Evolutionary conservation across 2,329 filamentous ascomycete genomes (phyloP).

Genomic region (Scopulariopsis brevicaulis): DNA sequence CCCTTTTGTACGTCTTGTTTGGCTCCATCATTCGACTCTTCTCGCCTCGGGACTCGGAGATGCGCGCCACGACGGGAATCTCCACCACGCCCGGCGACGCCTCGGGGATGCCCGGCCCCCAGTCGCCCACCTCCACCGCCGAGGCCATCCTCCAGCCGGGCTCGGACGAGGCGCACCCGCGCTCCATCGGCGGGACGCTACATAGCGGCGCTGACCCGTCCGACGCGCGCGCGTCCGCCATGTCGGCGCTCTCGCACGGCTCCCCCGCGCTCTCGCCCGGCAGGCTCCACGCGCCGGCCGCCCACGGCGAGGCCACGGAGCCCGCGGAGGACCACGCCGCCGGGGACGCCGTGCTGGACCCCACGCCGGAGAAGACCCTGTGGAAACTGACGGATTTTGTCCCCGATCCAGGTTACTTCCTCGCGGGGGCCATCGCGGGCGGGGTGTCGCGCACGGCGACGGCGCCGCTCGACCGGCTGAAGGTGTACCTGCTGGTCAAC

Average conservation of each 20-base stretch:
- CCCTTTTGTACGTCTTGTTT: constrained; percentile 63
- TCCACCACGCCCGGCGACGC: neutral
- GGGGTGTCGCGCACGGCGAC: constrained; percentile 92
- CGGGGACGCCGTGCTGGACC: constrained; percentile 22
- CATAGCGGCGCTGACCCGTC: neutral
- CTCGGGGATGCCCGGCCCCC: neutral
- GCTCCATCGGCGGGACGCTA: neutral
- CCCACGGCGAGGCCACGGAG: neutral
- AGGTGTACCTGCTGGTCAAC: constrained; percentile 94
- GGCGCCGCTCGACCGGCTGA: constrained; percentile 89
- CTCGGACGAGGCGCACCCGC: neutral
- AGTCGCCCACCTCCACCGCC: neutral
- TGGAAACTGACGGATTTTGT: constrained; percentile 53
- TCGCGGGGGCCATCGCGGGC: constrained; percentile 89
- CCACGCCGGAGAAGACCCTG: constrained; percentile 9
- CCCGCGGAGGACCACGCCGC: constrained; percentile 9
- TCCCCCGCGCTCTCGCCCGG: neutral
- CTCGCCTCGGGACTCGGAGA: constrained; percentile 5
- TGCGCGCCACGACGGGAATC: constrained; percentile 4
- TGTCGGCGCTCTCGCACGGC: neutral
- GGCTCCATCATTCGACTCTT: constrained; percentile 53
- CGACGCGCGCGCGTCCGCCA: neutral
- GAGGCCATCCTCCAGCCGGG: neutral
- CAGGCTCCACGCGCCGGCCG: neutral
- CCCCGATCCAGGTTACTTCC: constrained; percentile 91